Evolutionary conservation across 805 yeast species (phyloP).

Genomic region (Myxozyma udenii): DNA sequence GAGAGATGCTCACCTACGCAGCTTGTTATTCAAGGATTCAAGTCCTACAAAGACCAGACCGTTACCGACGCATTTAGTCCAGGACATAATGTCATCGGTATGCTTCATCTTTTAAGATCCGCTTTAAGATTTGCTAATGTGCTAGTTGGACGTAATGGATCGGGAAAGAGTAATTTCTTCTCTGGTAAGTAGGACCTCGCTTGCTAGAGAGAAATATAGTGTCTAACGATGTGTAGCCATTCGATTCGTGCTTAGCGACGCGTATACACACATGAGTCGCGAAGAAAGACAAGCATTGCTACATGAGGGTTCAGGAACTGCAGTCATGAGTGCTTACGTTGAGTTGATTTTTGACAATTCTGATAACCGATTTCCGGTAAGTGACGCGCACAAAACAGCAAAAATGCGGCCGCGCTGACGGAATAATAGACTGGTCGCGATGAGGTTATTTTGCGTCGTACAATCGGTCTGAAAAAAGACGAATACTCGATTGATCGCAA

Average conservation of each 20-base stretch:
- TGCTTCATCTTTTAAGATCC: slow-evolving; percentile 13
- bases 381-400: not conserved
- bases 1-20: slow-evolving; percentile 1
- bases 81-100: slow-evolving; percentile 70
- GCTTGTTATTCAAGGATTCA: slow-evolving; percentile 86
- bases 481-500: slow-evolving; percentile 82
- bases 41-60: slow-evolving; percentile 84
- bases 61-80: slow-evolving; percentile 74
- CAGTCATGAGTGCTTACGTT: slow-evolving; percentile 88
- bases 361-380: slow-evolving; percentile 66
- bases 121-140: not conserved
- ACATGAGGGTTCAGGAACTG: slow-evolving; percentile 75
- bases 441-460: slow-evolving; percentile 75
- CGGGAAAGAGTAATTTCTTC: slow-evolving; percentile 93
- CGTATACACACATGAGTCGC: slow-evolving; percentile 75
- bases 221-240: slow-evolving; percentile 51
- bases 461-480: slow-evolving; percentile 90
- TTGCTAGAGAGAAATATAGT: not conserved
- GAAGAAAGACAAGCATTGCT: slow-evolving; percentile 84
- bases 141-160: slow-evolving; percentile 81
- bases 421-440: slow-evolving; percentile 52
- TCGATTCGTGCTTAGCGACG: slow-evolving; percentile 86
- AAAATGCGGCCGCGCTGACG: too few relatives aligned
- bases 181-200: slow-evolving; percentile 41
- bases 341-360: slow-evolving; percentile 82